Evolutionary conservation across 192 early-diverging fungal species (phyloP), one percentile per base, ranked within the genome.

Genomic region (Geranomyces variabilis): DNA sequence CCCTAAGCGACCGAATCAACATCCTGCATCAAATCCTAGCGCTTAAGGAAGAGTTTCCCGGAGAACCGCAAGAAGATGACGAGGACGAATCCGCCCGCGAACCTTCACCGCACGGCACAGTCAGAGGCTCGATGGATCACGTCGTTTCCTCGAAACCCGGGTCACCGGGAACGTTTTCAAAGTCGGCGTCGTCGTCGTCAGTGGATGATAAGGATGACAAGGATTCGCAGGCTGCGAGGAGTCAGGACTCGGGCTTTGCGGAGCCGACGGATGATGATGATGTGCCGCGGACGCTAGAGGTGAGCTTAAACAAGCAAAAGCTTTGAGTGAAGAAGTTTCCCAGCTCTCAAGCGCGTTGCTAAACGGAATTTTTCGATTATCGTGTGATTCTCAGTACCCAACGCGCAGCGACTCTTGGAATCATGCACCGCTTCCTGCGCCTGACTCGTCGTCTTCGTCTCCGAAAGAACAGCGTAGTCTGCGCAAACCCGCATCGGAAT

Each of bases 1-100:
- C 86, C 1, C 86, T 88, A 63, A 86, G 86, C 28, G 87, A 89
- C 68, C 81, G 90, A 0, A 83, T 87, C 66, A 85, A 89, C 30
- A 78, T 92, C 36, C 86, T 91, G 83, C 86, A 81, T 29, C 79
- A 83, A 47, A 92, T 92, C 48, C 77, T 76, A 4, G 78, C 73
- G 13, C 73, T 92, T 33, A 83, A 81, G 63, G 80, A 87, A 29
- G 68, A 75, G 44, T 75, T 19, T 22, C 60, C 59, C 1, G 47
- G 29, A 26, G 28, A 15, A 7, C 51, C 51, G 36, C 36, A 41
- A n/a, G 45, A 4, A 4, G 14, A 55, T 14, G 53, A 21, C 29
- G 29, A 5, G 8, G 26, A 19, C 6, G 34, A 28, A 61, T 36
- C 59, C 59, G 9, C 59, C 4, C 64, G 45, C 3, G 30, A 8